Evolutionary conservation across 73 alveolate genomes (phyloP).

Genomic region (Paramecium octaurelia): DNA sequence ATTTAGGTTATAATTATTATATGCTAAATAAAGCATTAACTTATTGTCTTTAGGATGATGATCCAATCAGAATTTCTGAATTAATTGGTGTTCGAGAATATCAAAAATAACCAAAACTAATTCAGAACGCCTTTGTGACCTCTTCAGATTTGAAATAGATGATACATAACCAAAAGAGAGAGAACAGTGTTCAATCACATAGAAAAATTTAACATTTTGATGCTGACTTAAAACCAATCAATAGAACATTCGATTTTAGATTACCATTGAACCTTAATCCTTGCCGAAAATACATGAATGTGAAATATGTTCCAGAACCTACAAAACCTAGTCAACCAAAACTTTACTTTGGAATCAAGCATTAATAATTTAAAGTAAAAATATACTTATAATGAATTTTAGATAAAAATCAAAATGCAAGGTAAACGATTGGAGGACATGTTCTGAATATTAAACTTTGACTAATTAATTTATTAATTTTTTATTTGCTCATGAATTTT

Average conservation of each 20-base stretch:
- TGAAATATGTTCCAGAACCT: background rate
- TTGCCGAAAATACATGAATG: background rate
- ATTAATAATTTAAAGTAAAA: background rate
- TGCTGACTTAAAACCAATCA: background rate
- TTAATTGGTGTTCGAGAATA: background rate
- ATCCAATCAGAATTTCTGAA: background rate
- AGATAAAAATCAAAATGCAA: background rate
- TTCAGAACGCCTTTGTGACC: background rate
- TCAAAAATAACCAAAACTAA: background rate
- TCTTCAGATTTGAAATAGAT: background rate
- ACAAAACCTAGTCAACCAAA: background rate
- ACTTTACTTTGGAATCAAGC: background rate
- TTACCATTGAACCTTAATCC: background rate
- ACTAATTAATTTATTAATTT: background rate
- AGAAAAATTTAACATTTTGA: background rate
- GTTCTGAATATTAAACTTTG: background rate
- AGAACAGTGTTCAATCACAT: background rate
- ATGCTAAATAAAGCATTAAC: slow-evolving; percentile 9
- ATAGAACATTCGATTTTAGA: background rate
- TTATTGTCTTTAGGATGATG: background rate
- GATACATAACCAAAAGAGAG: background rate
- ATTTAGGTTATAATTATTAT: background rate
- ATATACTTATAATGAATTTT: background rate
- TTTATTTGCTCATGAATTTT: slow-evolving; percentile 1
- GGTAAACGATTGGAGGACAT: background rate